Evolutionary conservation across 2,329 filamentous ascomycete genomes (phyloP), one percentile per base, ranked within the genome.

Genomic region (Colletotrichum magnum): DNA sequence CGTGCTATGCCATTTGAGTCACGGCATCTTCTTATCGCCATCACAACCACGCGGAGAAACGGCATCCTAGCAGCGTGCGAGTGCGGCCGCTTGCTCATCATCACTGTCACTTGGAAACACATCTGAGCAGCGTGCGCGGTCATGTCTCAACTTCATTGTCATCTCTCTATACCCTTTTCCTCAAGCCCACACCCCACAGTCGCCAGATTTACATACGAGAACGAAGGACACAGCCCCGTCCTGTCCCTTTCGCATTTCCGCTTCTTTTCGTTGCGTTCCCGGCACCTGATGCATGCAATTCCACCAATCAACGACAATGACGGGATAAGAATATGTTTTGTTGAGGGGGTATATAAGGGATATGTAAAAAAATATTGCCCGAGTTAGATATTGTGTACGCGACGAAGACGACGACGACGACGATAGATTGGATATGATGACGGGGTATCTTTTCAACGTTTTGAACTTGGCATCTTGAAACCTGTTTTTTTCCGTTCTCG

Each of bases 381-480:
- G 32, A 6, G 32, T 10, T 36, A 10, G 9, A 3, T 9, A 10
- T 1, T 36, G 9, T 36, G 32, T 10, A 10, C 21, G 21, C 21
- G 21, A 24, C 21, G 21, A 24, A 24, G 21, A 24, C 21, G 21
- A 24, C 21, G 21, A 24, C 32, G 32, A 36, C 28, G 6, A 32
- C 21, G 45, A 36, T 45, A 43, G n/a, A 43, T 32, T 43, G 52
- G 32, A 56, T 50, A 48, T 58, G 51, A 45, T 63, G 59, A 58
- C 39, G 58, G 65, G 65, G 65, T 68, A 68, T 68, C 65, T 68
- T 36, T 68, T 36, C 7, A 6, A 36, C 53, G 60, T 59, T 62
- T 53, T 68, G 63, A 68, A 69, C 52, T 10, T 48, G 63, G 24
- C 21, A 68, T 54, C 50, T 67, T 53, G 43, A 54, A 52, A n/a